A percentile compares a stretch with the other conserved stretches of the same genome.
These are phyloP conservation scores for Fusarium sp. DNA, from an alignment of 2,329 filamentous ascomycete species.

Conservation along the genomic window DNA sequence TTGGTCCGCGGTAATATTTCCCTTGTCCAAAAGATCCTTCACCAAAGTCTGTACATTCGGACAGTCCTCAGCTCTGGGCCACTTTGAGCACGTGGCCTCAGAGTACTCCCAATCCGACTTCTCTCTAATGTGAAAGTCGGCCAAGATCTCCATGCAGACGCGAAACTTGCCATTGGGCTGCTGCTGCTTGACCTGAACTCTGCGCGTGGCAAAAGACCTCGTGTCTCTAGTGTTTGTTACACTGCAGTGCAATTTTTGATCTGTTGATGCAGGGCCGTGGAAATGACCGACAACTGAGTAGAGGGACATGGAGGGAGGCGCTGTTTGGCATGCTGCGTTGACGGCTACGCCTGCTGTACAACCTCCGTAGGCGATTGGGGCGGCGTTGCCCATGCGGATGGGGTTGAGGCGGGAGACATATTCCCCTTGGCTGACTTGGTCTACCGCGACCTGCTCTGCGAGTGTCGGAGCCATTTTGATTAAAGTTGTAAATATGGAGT, in stretches of 20 bases:
- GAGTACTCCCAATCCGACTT: conserved; percentile 53
- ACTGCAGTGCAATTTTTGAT: conserved; percentile 52
- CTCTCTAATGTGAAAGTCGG: conserved; percentile 61
- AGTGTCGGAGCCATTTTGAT: conserved; percentile 24
- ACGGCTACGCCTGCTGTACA: conserved; percentile 56
- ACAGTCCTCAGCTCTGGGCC: conserved; percentile 47
- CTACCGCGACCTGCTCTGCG: conserved; percentile 40
- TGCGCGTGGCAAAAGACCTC: conserved; percentile 60
- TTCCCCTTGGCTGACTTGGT: conserved; percentile 32
- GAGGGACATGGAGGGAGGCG: conserved; percentile 53
- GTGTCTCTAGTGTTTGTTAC: conserved; percentile 57
- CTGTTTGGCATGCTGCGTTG: conserved; percentile 55
- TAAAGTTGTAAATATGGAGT: rapidly evolving
- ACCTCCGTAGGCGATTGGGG: conserved; percentile 58
- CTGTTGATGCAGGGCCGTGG: conserved; percentile 58
- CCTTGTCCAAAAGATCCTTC: conserved; percentile 36
- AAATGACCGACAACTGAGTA: conserved; percentile 62
- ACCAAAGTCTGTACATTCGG: conserved; percentile 22
- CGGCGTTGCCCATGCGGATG: conserved; percentile 48
- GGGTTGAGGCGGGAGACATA: conserved; percentile 47
- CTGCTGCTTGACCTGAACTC: conserved; percentile 58
- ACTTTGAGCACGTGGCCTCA: conserved; percentile 49
- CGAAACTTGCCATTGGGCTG: conserved; percentile 52
- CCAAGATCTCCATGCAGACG: conserved; percentile 56
- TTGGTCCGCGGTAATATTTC: conserved; percentile 41